Evolutionary conservation across 1,284 basidiomycete genomes (phyloP).

Genomic region (Sanghuangporus baumii): DNA sequence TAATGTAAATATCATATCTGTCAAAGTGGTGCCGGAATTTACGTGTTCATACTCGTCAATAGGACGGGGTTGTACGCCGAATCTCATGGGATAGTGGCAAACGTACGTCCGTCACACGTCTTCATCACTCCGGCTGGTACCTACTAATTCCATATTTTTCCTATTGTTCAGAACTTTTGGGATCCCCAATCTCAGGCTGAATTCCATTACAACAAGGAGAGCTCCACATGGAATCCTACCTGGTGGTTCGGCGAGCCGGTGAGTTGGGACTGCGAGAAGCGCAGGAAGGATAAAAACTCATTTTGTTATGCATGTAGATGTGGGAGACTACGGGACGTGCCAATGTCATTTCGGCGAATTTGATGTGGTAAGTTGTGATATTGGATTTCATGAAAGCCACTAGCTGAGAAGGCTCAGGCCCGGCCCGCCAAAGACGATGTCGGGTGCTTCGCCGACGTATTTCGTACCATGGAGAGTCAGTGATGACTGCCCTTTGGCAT

Average conservation of each 20-base stretch:
- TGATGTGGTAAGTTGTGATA: constrained; percentile 72
- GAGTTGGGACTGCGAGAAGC: constrained; percentile 23
- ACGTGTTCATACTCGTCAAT: constrained; percentile 1
- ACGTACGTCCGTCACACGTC: constrained; percentile 42
- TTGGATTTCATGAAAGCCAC: constrained; percentile 1
- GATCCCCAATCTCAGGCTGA: constrained; percentile 57
- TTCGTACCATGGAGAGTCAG: constrained; percentile 72
- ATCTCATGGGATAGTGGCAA: constrained; percentile 86
- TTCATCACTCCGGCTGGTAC: not conserved
- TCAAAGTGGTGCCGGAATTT: not conserved
- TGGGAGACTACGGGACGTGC: constrained; percentile 82
- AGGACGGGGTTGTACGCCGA: constrained; percentile 87
- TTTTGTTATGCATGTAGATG: constrained; percentile 43
- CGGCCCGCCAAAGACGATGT: constrained; percentile 66
- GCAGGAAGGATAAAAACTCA: not conserved
- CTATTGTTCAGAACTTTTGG: constrained; percentile 68
- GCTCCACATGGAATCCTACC: constrained; percentile 55
- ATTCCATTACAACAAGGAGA: constrained; percentile 65
- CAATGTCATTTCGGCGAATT: constrained; percentile 73
- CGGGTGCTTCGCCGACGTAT: constrained; percentile 64
- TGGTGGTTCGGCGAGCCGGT: constrained; percentile 93
- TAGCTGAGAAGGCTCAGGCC: constrained; percentile 45
- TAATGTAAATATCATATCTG: constrained; percentile 48
- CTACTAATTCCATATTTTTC: not conserved
- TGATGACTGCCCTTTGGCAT: not conserved